phyloP scores from a whole-genome alignment of 495 filamentous ascomycete species.

The Talaromyces borbonicus region DNA sequence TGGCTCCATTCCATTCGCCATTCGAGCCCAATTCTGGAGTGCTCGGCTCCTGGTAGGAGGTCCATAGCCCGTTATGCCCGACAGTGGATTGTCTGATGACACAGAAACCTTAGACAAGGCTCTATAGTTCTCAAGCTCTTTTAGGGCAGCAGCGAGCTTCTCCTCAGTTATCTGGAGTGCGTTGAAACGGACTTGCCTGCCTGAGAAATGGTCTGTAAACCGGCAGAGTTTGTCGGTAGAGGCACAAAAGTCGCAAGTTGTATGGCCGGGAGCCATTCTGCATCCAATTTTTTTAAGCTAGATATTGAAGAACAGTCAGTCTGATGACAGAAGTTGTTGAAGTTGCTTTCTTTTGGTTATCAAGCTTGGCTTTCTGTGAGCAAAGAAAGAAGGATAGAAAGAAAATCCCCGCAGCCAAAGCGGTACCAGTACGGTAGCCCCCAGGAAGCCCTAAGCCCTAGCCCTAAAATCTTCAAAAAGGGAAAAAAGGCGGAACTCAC shows the following conservation, averaged over 20 bases:
- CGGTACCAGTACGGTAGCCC: too few species aligned
- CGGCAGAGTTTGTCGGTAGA: background rate
- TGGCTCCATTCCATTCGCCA: conserved; percentile 1
- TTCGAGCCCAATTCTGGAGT: background rate
- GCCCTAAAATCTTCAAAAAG: background rate
- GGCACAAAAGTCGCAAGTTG: background rate
- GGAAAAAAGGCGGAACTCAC: background rate
- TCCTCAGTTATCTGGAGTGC: background rate
- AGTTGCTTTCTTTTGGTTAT: background rate
- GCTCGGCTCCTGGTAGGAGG: background rate
- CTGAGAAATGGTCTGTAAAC: background rate
- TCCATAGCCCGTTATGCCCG: conserved; percentile 7
- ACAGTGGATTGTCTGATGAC: background rate
- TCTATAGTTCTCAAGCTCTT: background rate
- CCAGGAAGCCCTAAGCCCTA: conserved; percentile 1
- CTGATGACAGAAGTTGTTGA: background rate
- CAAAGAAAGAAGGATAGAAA: background rate
- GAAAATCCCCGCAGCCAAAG: too few species aligned
- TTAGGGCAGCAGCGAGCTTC: background rate
- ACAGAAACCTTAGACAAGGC: background rate
- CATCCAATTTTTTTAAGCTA: background rate
- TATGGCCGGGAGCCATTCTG: background rate
- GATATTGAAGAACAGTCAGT: background rate
- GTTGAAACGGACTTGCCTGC: background rate
- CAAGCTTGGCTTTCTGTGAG: too few species aligned